A percentile compares a stretch with the other conserved stretches of the same genome.
Conservation (phyloP, 257 asterid species). For the Solanum stenotomum region DNA sequence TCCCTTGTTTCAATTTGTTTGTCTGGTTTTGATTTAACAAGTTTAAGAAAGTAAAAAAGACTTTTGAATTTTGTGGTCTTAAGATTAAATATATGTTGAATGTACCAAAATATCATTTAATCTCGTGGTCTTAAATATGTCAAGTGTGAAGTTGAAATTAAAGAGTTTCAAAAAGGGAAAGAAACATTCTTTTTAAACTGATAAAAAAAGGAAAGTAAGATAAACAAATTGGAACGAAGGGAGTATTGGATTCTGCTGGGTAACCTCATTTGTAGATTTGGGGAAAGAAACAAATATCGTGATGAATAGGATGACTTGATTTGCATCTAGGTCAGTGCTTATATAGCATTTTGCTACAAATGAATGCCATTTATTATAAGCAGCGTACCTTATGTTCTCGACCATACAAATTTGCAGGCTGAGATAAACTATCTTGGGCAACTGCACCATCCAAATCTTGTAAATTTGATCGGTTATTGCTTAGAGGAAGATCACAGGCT, state of each 20-base stretch:
- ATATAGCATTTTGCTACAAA: not conserved
- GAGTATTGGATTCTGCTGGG: not conserved
- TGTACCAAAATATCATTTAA: not conserved
- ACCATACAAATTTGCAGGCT: conserved; percentile 31
- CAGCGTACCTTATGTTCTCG: not conserved
- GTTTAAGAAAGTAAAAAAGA: not conserved
- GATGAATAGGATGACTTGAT: not conserved
- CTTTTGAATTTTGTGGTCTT: not conserved
- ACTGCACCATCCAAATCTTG: conserved; percentile 63
- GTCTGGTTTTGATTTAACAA: not conserved
- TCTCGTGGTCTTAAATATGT: not conserved
- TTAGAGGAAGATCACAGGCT: conserved; percentile 60
- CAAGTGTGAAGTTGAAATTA: not conserved
- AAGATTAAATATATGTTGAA: not conserved
- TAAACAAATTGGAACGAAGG: not conserved
- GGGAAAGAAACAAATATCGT: not conserved
- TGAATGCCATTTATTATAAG: not conserved
- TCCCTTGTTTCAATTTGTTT: not conserved
- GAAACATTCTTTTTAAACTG: not conserved
- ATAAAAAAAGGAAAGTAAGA: not conserved
- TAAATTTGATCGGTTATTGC: conserved; percentile 65
- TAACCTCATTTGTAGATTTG: not conserved
- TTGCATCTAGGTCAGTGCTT: not conserved
- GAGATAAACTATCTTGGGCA: conserved; percentile 62
- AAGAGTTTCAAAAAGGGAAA: not conserved